Evolutionary conservation across 108 stramenopile species (phyloP).

Genomic region (Phaeodactylum tricornutum): DNA sequence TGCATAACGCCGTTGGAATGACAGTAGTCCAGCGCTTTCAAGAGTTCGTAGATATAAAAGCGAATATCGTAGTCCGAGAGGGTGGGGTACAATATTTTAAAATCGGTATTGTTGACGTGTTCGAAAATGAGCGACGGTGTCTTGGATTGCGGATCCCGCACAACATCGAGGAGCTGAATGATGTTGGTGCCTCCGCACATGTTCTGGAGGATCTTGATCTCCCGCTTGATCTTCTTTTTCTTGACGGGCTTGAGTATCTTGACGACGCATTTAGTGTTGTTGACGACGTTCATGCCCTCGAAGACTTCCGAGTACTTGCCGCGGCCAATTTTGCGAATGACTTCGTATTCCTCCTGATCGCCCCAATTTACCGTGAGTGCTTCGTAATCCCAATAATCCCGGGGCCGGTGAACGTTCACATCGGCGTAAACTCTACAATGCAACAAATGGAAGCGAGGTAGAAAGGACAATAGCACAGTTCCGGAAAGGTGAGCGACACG

Average conservation of each 20-base stretch:
- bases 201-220: conserved; percentile 99
- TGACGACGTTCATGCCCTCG: conserved; percentile 93
- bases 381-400: conserved; percentile 99
- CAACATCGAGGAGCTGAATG: conserved; percentile 98
- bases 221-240: conserved; percentile 99
- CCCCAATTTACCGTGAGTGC: conserved; percentile 98
- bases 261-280: conserved; percentile 95
- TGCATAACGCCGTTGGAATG: conserved; percentile 99
- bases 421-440: conserved; percentile 90
- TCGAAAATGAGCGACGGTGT: conserved; percentile 98
- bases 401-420: conserved; percentile 95
- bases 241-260: conserved; percentile 99
- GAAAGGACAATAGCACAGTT: no score
- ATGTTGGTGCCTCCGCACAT: conserved; percentile 99
- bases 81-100: conserved; percentile 98
- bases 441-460: no score
- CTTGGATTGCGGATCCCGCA: conserved; percentile 98
- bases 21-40: conserved; percentile 99
- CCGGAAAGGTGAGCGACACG: no score
- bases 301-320: conserved; percentile 99
- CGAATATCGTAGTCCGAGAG: conserved; percentile 97
- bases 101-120: conserved; percentile 99
- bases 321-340: conserved; percentile 97
- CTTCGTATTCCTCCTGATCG: conserved; percentile 98
- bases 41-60: conserved; percentile 98